Percentiles rank a stretch among this genome's conserved stretches.
Conservation (phyloP, 805 yeast species). For the Deakozyma indianensis region DNA sequence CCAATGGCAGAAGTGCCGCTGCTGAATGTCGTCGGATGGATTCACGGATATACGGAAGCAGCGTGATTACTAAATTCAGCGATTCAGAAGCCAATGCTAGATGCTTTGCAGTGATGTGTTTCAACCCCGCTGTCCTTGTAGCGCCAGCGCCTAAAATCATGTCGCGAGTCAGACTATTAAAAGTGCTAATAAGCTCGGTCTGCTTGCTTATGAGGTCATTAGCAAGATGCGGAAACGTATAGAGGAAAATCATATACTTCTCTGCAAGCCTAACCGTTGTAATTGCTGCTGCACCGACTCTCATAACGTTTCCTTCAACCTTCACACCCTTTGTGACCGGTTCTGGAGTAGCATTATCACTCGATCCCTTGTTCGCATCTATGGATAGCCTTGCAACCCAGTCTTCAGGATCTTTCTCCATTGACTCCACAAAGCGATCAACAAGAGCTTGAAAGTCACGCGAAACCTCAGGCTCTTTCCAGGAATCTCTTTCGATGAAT, state of each 20-base stretch:
- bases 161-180: constrained; percentile 41
- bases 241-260: constrained; percentile 41
- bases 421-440: constrained; percentile 36
- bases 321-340: constrained; percentile 11
- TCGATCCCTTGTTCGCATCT: not conserved
- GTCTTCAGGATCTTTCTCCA: constrained; percentile 29
- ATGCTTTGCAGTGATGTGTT: constrained; percentile 61
- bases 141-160: constrained; percentile 66
- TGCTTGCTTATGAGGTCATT: constrained; percentile 17
- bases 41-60: constrained; percentile 24
- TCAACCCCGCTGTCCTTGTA: constrained; percentile 55
- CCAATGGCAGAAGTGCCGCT: constrained; percentile 26
- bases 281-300: constrained; percentile 34
- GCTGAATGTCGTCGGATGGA: constrained; percentile 19
- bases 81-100: constrained; percentile 53
- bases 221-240: constrained; percentile 35
- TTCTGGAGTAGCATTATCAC: not conserved
- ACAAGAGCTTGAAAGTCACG: constrained; percentile 33
- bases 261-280: constrained; percentile 28
- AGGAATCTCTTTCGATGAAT: constrained; percentile 51
- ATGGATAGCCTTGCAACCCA: constrained; percentile 26
- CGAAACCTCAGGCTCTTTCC: constrained; percentile 62
- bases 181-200: constrained; percentile 31
- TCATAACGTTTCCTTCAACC: constrained; percentile 24
- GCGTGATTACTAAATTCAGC: constrained; percentile 32